These are phyloP conservation scores for Haplographium delicatum DNA, from an alignment of 495 filamentous ascomycete species.

Conservation along the genomic window DNA sequence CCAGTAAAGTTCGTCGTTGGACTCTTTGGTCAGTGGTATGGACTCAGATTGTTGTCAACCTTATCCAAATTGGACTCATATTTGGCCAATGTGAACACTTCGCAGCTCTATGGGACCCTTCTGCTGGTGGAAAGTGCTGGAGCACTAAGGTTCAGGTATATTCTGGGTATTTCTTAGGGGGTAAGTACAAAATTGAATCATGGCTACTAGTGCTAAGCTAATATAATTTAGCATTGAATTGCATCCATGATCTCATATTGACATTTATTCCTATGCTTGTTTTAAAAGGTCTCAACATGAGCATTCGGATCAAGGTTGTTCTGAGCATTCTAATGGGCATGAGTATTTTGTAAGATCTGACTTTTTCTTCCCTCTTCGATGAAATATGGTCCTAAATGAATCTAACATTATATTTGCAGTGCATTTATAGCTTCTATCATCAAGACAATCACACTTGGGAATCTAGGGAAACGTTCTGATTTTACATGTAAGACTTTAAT, in stretches of 20 bases:
- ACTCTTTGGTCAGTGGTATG: constrained; percentile 5
- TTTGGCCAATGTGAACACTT: constrained; percentile 11
- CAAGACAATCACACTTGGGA: constrained; percentile 7
- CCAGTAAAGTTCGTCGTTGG: constrained; percentile 4
- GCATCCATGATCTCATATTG: constrained; percentile 10
- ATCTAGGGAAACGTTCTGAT: constrained; percentile 4
- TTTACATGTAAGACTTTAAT: constrained; percentile 5
- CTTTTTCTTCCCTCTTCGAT: background rate
- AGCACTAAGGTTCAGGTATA: constrained; percentile 7
- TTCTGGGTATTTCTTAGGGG: constrained; percentile 6
- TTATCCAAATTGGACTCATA: constrained; percentile 5
- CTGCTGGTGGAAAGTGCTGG: constrained; percentile 13
- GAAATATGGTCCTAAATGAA: too few species aligned
- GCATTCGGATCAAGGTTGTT: constrained; percentile 2
- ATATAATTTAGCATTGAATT: constrained; percentile 6
- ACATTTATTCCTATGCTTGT: constrained; percentile 6
- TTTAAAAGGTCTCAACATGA: constrained; percentile 12
- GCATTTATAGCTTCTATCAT: constrained; percentile 10
- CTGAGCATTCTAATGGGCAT: constrained; percentile 12
- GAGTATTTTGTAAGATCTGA: constrained; percentile 11
- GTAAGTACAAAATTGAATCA: too few species aligned
- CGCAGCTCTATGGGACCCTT: constrained; percentile 6
- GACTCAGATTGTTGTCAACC: constrained; percentile 1
- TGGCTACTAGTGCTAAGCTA: too few species aligned
- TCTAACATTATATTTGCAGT: constrained; percentile 8